phyloP scores from a whole-genome alignment of 805 yeast species.

The Candida silvatica region DNA sequence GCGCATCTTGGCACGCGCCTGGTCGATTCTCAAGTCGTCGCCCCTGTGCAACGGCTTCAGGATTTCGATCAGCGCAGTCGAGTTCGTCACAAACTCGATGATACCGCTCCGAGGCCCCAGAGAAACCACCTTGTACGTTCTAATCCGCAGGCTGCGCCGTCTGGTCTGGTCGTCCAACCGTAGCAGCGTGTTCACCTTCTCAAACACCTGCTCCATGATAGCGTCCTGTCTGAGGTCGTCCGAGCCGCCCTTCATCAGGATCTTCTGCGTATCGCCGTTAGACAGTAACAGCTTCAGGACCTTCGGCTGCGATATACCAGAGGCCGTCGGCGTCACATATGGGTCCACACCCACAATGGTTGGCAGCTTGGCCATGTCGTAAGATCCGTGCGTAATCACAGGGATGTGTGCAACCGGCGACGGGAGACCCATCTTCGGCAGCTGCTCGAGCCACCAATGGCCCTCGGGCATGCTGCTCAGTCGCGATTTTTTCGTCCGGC shows the following conservation, averaged over 20 bases:
- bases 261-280: slow-evolving; percentile 49
- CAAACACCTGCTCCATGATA: slow-evolving; percentile 95
- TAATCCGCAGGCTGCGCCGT: slow-evolving; percentile 47
- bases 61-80: slow-evolving; percentile 63
- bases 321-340: slow-evolving; percentile 51
- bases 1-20: slow-evolving; percentile 61
- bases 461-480: slow-evolving; percentile 27
- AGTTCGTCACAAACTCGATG: slow-evolving; percentile 80
- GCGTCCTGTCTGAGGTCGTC: slow-evolving; percentile 95
- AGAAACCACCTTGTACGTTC: slow-evolving; percentile 88
- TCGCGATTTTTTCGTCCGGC: slow-evolving; percentile 24
- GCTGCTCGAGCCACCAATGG: slow-evolving; percentile 45
- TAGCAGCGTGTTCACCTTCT: slow-evolving; percentile 68
- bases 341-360: slow-evolving; percentile 36
- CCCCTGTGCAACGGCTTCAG: slow-evolving; percentile 54
- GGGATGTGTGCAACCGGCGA: slow-evolving; percentile 52
- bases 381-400: slow-evolving; percentile 34
- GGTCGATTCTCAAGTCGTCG: slow-evolving; percentile 39
- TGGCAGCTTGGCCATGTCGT: slow-evolving; percentile 18
- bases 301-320: slow-evolving; percentile 87
- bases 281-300: slow-evolving; percentile 48
- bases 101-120: slow-evolving; percentile 82
- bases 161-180: slow-evolving; percentile 45
- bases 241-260: slow-evolving; percentile 73
- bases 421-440: slow-evolving; percentile 45